Percentiles rank a stretch among this genome's conserved stretches.
Conservation (phyloP, 225 moss, liverwort and hornwort species). For the Physcomitrium patens region DNA sequence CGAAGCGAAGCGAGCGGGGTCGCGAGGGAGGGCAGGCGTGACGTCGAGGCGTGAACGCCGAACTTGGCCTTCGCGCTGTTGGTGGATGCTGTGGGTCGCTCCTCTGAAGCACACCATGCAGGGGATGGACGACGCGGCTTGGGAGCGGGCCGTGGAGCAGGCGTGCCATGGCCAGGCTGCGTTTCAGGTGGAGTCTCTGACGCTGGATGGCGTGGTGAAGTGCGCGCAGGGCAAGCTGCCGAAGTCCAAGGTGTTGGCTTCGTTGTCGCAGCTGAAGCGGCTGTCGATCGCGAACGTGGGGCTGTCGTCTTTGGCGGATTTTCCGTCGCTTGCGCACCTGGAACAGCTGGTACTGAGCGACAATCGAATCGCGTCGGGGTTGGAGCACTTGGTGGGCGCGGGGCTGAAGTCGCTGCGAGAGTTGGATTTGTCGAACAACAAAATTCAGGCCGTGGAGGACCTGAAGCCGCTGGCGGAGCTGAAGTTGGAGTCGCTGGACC, state of each 20-base stretch:
- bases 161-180: constrained; percentile 57
- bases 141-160: constrained; percentile 81
- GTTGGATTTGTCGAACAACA: constrained; percentile 83
- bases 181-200: constrained; percentile 53
- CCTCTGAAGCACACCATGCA: background rate
- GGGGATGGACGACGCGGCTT: constrained; percentile 68
- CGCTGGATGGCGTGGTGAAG: constrained; percentile 75
- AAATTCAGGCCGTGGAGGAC: constrained; percentile 81
- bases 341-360: constrained; percentile 76
- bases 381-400: constrained; percentile 79
- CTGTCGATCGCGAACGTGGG: constrained; percentile 84
- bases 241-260: constrained; percentile 51
- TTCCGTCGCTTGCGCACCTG: constrained; percentile 64
- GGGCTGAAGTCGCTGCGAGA: constrained; percentile 74
- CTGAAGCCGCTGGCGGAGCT: constrained; percentile 68
- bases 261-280: constrained; percentile 64
- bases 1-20: no score
- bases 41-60: no score
- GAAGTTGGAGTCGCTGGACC: constrained; percentile 72
- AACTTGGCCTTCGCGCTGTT: no score
- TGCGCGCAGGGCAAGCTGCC: constrained; percentile 76
- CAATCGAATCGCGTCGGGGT: constrained; percentile 73
- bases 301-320: constrained; percentile 69
- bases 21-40: no score
- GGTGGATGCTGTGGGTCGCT: no score